Conservation (phyloP, 2,329 filamentous ascomycete genomes). For the Fusarium setosum region DNA sequence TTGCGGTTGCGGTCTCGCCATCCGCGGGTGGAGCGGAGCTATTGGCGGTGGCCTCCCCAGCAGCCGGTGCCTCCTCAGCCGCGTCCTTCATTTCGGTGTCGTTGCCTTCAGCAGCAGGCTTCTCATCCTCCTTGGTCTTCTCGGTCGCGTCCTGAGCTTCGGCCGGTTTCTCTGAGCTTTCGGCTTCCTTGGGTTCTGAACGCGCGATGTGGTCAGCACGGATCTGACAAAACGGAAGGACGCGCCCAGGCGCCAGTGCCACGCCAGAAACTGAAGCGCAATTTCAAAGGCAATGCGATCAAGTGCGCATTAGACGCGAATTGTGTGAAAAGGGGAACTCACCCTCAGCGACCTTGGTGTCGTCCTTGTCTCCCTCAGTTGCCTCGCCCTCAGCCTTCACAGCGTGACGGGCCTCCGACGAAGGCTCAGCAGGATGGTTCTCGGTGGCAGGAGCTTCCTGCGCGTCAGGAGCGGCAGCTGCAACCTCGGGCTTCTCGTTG, state of each 20-base stretch:
- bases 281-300: conserved; percentile 10
- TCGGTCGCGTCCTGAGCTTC: conserved; percentile 43
- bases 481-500: conserved; percentile 50
- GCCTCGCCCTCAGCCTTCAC: conserved; percentile 40
- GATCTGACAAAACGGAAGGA: conserved; percentile 29
- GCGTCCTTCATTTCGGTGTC: conserved; percentile 67
- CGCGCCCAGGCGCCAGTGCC: conserved; percentile 30
- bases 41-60: conserved; percentile 45
- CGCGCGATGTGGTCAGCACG: conserved; percentile 43
- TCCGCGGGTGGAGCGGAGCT: conserved; percentile 39
- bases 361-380: conserved; percentile 36
- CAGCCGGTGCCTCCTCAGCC: conserved; percentile 43
- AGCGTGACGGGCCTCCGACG: conserved; percentile 36
- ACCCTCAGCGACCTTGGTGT: conserved; percentile 47
- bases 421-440: conserved; percentile 36
- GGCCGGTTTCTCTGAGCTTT: conserved; percentile 45
- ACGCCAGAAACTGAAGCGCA: conserved; percentile 24
- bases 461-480: conserved; percentile 47
- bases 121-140: conserved; percentile 41
- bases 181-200: conserved; percentile 43
- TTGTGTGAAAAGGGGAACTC: conserved; percentile 31
- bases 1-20: conserved; percentile 39
- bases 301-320: conserved; percentile 15
- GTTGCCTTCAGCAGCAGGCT: conserved; percentile 39
- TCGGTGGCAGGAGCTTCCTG: conserved; percentile 43